Evolutionary conservation across 2,329 filamentous ascomycete genomes (phyloP), one percentile per base, ranked within the genome.

Genomic region (Talaromyces atroroseus): DNA sequence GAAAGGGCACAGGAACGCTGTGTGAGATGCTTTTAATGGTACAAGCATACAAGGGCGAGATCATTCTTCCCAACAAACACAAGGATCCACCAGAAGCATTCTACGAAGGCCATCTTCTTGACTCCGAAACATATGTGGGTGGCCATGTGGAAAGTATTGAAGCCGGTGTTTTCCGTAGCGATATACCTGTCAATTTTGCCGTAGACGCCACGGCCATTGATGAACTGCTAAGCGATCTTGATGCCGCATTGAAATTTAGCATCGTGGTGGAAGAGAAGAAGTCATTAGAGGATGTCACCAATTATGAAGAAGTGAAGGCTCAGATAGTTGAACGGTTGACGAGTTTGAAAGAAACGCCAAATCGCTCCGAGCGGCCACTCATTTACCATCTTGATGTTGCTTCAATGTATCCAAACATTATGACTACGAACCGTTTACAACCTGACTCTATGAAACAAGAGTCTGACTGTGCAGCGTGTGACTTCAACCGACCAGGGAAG

Each of bases 1-100:
- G 94, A 63, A 99, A 99, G 72, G 94, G 94, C 69, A 99, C 94
- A 0, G 94, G 94, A 72, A 99, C 94, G 0, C 82, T 99, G n/a
- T 99, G 94, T 71, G 94, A 99, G 76, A 99, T 99, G 94, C 77
- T 99, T 70, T 81, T 99, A 67, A 99, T 99, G 94, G 94, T 99
- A 47, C 90, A 99, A 75, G 94, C 94, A 16, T 99, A 96, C 66
- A 80, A 95, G 66, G 87, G 92, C 66, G 85, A 88, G 56, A 99
- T 99, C 63, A 85, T 97, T 3, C 77, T 99, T 32, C 94, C 94
- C 0, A 99, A 99, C 75, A 99, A 99, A 73, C 92, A 99, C 69
- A 84, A 92, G 60, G 85, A 92, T 23, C 89, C 91, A 0, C 89
- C 90, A 62, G 94, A 99, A 71, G 81, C 92, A 0, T 99, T 99